phyloP scores from a whole-genome alignment of 164 flowering plant species.

The Euptelea pleiosperma region DNA sequence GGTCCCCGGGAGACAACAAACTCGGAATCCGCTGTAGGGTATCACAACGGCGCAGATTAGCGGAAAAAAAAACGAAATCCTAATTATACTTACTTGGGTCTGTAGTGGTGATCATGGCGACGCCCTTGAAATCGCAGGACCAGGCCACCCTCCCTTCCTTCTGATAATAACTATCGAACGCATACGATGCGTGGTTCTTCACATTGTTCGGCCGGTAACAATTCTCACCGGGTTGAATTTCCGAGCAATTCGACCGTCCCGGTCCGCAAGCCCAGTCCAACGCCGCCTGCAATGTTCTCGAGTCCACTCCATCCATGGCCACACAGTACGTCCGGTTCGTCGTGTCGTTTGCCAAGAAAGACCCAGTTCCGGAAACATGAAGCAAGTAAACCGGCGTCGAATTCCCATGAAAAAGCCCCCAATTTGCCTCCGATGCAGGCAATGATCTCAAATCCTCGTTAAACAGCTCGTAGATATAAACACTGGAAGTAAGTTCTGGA shows the following conservation, averaged over 20 bases:
- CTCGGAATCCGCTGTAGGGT: too few relatives aligned
- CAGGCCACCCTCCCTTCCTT: slow-evolving; percentile 62
- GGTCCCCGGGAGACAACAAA: too few relatives aligned
- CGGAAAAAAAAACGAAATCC: background rate
- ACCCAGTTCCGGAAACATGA: slow-evolving; percentile 75
- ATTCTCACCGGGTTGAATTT: slow-evolving; percentile 86
- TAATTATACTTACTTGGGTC: slow-evolving; percentile 81
- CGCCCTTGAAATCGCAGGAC: slow-evolving; percentile 93
- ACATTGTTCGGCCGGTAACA: slow-evolving; percentile 89
- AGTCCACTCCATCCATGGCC: slow-evolving; percentile 66
- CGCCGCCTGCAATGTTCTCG: slow-evolving; percentile 75
- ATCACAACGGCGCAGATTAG: background rate
- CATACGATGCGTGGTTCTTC: slow-evolving; percentile 81
- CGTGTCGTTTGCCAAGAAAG: slow-evolving; percentile 85
- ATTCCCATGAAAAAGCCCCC: slow-evolving; percentile 88
- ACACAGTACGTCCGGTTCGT: slow-evolving; percentile 87
- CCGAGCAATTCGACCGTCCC: slow-evolving; percentile 85
- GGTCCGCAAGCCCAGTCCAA: slow-evolving; percentile 99
- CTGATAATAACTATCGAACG: slow-evolving; percentile 94
- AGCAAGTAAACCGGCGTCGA: slow-evolving; percentile 75
- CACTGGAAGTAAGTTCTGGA: slow-evolving; percentile 84
- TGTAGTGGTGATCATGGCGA: slow-evolving; percentile 84
- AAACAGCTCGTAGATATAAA: slow-evolving; percentile 81
- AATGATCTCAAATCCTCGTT: slow-evolving; percentile 83
- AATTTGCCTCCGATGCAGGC: slow-evolving; percentile 76